Percentiles rank a stretch among this genome's conserved stretches.
Evolutionary conservation across 2,329 filamentous ascomycete genomes (phyloP).

Genomic region (Penicillium sp.): DNA sequence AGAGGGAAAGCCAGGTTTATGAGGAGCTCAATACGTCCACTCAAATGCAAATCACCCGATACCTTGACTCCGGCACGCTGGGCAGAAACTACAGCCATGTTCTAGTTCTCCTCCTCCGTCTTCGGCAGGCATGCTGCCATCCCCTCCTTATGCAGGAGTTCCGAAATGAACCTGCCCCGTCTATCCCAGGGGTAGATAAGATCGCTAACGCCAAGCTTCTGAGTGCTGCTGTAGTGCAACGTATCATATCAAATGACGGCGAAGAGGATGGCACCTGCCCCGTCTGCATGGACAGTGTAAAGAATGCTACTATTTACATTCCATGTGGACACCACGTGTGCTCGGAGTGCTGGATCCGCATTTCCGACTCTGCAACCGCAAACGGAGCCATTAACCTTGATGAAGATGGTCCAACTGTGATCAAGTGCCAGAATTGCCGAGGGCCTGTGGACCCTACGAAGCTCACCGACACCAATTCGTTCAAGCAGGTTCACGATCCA

Average conservation of each 20-base stretch:
- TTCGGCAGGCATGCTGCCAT: constrained; percentile 80
- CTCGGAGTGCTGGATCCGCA: constrained; percentile 68
- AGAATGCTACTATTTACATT: constrained; percentile 73
- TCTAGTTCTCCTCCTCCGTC: constrained; percentile 71
- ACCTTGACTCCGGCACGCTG: constrained; percentile 66
- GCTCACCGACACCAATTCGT: constrained; percentile 70
- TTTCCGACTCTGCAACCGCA: constrained; percentile 56
- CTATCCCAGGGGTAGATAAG: constrained; percentile 56
- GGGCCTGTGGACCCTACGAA: constrained; percentile 63
- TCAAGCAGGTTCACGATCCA: constrained; percentile 69
- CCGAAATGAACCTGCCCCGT: constrained; percentile 49
- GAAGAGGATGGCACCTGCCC: constrained; percentile 66
- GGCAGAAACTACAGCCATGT: constrained; percentile 75
- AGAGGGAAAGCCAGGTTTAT: constrained; percentile 66
- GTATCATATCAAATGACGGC: constrained; percentile 59
- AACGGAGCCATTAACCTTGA: constrained; percentile 48
- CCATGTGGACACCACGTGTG: constrained; percentile 83
- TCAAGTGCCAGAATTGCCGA: constrained; percentile 76
- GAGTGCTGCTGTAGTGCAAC: constrained; percentile 58
- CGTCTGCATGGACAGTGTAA: constrained; percentile 73
- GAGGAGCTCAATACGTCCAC: constrained; percentile 63
- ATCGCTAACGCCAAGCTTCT: constrained; percentile 63
- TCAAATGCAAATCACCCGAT: constrained; percentile 72
- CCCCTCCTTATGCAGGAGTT: constrained; percentile 69
- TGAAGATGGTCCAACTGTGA: constrained; percentile 51